Conservation (phyloP, 495 filamentous ascomycete species). For the Aspergillus campestris region DNA sequence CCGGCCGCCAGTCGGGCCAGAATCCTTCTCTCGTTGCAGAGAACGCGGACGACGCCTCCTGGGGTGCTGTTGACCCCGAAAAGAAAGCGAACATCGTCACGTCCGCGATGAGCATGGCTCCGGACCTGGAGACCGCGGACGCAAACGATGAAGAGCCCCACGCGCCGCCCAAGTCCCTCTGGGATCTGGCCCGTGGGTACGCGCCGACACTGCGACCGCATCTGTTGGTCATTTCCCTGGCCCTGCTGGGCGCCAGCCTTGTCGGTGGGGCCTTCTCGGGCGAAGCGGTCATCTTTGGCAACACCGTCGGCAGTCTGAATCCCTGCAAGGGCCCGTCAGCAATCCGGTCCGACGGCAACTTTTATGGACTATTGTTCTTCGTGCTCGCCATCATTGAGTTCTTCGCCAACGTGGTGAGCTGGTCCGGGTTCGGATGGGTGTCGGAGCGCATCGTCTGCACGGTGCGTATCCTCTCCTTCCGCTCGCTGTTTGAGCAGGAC, state of each 20-base stretch:
- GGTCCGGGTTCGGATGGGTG: slow-evolving; percentile 41
- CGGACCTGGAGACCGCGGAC: slow-evolving; percentile 6
- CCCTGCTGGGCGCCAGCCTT: slow-evolving; percentile 30
- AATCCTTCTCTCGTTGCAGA: slow-evolving; percentile 16
- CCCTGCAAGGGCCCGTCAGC: slow-evolving; percentile 30
- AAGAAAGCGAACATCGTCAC: slow-evolving; percentile 12
- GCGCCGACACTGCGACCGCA: slow-evolving; percentile 29
- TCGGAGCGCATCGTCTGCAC: slow-evolving; percentile 46
- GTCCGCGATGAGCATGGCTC: slow-evolving; percentile 10
- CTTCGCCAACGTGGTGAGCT: slow-evolving; percentile 43
- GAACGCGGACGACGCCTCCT: slow-evolving; percentile 14
- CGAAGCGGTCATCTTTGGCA: slow-evolving; percentile 47
- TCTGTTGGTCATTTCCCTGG: slow-evolving; percentile 26
- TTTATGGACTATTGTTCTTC: slow-evolving; percentile 49
- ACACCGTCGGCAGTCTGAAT: slow-evolving; percentile 38
- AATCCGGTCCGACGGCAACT: slow-evolving; percentile 33
- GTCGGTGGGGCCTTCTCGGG: slow-evolving; percentile 42
- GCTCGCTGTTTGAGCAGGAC: slow-evolving; percentile 44
- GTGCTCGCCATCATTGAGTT: slow-evolving; percentile 46
- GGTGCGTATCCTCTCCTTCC: slow-evolving; percentile 41
- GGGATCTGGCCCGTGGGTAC: slow-evolving; percentile 24
- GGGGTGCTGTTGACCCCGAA: slow-evolving; percentile 7
- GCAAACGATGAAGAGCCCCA: slow-evolving; percentile 20
- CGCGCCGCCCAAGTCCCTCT: slow-evolving; percentile 24
- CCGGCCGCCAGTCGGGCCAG: slow-evolving; percentile 18